Base-by-base conservation (phyloP, 108 stramenopile genomes). In the Pseudonitzschia delicatissima region DNA sequence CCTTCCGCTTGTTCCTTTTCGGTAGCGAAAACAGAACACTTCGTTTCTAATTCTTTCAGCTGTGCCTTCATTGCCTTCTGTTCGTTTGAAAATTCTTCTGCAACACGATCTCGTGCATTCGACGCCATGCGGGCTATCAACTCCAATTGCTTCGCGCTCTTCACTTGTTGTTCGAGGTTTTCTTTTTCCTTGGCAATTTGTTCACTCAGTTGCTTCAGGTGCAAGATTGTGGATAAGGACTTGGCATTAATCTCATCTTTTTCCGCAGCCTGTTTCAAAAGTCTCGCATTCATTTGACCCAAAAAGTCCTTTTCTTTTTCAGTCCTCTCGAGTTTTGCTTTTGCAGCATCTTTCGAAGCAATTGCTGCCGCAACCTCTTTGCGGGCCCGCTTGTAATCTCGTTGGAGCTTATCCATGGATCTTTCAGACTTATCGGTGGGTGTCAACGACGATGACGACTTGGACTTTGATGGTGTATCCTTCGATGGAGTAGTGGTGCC, bases 161-260 rank as follows among this genome's bases (percentile, higher is more conserved):
- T 85, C 9, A 77, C 72, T 48, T 88, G 85, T 55, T 87, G 79
- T 63, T 91, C 85, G 36, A 95, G 60, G 52, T 77, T 82, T 8
- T 80, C 76, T 53, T 81, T 87, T 67, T 90, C 88, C 48, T 78
- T 74, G 31, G 76, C 69, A 2, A 88, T 78, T 66, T 87, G 76
- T 40, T 92, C 88, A 31, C 81, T 87, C 44, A 90, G 25, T 26
- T 88, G 83, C 45, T 92, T 92, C 64, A 95, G 62, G 44, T 92
- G 90, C 25, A 95, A 51, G 67, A 95, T 90, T 0, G 90, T 88
- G 5, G 87, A 88, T 45, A 92, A 55, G 15, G 91, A 88, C 65
- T 90, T 91, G 0, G 88, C 90, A 72, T 92, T 95, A 82, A 91
- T 90, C 34, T 95, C 91, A 50, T 95, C 94, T 67, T 92, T 92